These are phyloP conservation scores for Uronychia setigera DNA, from an alignment of 73 alveolate genomes.

Conservation along the genomic window DNA sequence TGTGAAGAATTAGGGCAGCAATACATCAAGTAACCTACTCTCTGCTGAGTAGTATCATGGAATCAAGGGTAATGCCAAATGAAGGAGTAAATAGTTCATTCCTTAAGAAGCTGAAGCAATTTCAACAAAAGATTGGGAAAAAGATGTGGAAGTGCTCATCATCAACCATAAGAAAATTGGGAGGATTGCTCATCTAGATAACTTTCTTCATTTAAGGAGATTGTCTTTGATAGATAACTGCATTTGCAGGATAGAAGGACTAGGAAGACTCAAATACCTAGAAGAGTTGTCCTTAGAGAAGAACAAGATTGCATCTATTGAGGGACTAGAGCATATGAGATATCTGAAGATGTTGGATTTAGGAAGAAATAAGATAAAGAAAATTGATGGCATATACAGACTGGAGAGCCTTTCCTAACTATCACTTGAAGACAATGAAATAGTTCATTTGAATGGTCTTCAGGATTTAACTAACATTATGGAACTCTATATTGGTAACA, in stretches of 20 bases:
- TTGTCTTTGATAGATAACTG: conserved; percentile 85
- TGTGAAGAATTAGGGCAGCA: conserved; percentile 25
- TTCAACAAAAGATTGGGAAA: conserved; percentile 57
- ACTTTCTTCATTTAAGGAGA: conserved; percentile 61
- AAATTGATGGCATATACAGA: conserved; percentile 80
- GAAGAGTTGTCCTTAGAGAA: conserved; percentile 94
- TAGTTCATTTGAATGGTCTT: conserved; percentile 84
- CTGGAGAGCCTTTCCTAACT: conserved; percentile 84
- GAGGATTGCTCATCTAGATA: conserved; percentile 64
- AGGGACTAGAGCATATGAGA: conserved; percentile 70
- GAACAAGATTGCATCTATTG: conserved; percentile 81
- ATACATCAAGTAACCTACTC: not conserved
- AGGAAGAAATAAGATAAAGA: conserved; percentile 79
- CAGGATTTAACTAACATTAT: conserved; percentile 76
- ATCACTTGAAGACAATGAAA: conserved; percentile 92
- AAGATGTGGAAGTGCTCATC: conserved; percentile 47
- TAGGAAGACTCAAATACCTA: conserved; percentile 74
- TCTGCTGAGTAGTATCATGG: not conserved
- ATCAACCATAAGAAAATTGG: conserved; percentile 68
- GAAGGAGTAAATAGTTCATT: not conserved
- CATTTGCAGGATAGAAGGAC: conserved; percentile 84
- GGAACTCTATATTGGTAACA: conserved; percentile 96
- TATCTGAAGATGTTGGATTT: conserved; percentile 87
- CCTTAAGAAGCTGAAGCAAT: conserved; percentile 5
- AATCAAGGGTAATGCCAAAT: conserved; percentile 1